Evolutionary conservation across 1,284 basidiomycete species (phyloP).

Genomic region (Irpex lacteus): DNA sequence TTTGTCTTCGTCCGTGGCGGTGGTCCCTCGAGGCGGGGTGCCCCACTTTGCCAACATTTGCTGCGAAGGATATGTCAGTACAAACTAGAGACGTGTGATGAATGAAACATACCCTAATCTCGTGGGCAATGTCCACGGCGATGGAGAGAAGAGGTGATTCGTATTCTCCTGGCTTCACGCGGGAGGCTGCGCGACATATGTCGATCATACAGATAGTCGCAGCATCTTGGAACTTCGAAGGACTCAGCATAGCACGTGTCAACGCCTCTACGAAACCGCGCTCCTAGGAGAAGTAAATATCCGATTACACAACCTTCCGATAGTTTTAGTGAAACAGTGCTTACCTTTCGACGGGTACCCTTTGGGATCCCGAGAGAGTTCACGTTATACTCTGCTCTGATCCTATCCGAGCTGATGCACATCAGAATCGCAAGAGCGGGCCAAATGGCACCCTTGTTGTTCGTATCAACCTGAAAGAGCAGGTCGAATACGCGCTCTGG

Average conservation of each 20-base stretch:
- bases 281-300: conserved; percentile 18
- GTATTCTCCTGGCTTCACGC: conserved; percentile 49
- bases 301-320: background rate
- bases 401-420: conserved; percentile 76
- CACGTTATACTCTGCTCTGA: conserved; percentile 53
- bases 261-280: conserved; percentile 56
- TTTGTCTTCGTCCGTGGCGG: background rate
- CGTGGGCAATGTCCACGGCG: conserved; percentile 73
- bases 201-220: conserved; percentile 79
- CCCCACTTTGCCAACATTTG: conserved; percentile 43
- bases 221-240: conserved; percentile 58
- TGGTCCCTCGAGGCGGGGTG: conserved; percentile 21
- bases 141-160: conserved; percentile 72
- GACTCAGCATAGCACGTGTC: conserved; percentile 45
- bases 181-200: conserved; percentile 77
- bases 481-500: conserved; percentile 84
- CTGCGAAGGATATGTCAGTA: conserved; percentile 27
- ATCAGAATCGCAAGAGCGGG: conserved; percentile 79
- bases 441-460: conserved; percentile 66
- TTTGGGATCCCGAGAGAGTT: conserved; percentile 27
- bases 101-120: conserved; percentile 60
- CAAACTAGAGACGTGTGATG: conserved; percentile 11
- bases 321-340: conserved; percentile 1
- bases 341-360: conserved; percentile 28
- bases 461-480: conserved; percentile 60